Percentiles rank a stretch among this genome's conserved stretches.
These are phyloP conservation scores for Paradendryphiella salina DNA, from an alignment of 2,329 filamentous ascomycete species.

Conservation along the genomic window DNA sequence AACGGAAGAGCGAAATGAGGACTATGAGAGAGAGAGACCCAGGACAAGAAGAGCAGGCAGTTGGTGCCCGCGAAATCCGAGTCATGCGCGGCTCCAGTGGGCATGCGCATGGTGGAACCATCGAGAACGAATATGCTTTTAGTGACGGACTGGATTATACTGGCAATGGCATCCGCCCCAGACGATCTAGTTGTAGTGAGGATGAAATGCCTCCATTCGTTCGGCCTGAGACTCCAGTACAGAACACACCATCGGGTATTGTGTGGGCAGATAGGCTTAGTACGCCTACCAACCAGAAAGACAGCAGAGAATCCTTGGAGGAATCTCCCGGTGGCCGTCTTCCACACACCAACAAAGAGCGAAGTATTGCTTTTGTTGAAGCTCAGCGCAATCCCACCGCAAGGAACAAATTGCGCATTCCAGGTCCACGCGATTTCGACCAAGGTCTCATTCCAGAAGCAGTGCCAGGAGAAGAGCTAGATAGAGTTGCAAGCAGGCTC, in stretches of 20 bases:
- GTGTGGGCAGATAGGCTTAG: slow-evolving; percentile 32
- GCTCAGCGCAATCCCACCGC: slow-evolving; percentile 75
- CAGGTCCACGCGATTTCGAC: slow-evolving; percentile 88
- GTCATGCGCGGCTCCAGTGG: slow-evolving; percentile 64
- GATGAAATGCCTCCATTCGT: slow-evolving; percentile 28
- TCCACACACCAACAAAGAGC: slow-evolving; percentile 63
- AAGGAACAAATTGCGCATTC: slow-evolving; percentile 79
- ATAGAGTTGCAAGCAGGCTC: slow-evolving; percentile 22
- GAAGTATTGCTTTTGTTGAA: slow-evolving; percentile 86
- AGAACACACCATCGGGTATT: slow-evolving; percentile 21
- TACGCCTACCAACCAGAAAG: slow-evolving; percentile 56
- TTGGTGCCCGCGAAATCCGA: slow-evolving; percentile 67
- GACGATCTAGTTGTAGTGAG: slow-evolving; percentile 15
- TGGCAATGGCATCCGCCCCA: slow-evolving; percentile 17
- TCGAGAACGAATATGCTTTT: slow-evolving; percentile 53
- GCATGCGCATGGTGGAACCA: slow-evolving; percentile 59
- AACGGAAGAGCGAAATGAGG: slow-evolving; percentile 53
- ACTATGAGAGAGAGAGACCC: slow-evolving; percentile 51
- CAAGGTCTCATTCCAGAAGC: slow-evolving; percentile 72
- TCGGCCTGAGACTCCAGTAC: slow-evolving; percentile 17
- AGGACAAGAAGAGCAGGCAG: slow-evolving; percentile 62
- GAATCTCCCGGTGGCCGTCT: slow-evolving; percentile 47
- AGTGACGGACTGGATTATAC: slow-evolving; percentile 52
- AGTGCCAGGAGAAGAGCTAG: slow-evolving; percentile 51
- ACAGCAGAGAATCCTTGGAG: slow-evolving; percentile 59